Evolutionary conservation across 2,329 filamentous ascomycete genomes (phyloP), one percentile per base, ranked within the genome.

Genomic region (Arthroderma sp.): DNA sequence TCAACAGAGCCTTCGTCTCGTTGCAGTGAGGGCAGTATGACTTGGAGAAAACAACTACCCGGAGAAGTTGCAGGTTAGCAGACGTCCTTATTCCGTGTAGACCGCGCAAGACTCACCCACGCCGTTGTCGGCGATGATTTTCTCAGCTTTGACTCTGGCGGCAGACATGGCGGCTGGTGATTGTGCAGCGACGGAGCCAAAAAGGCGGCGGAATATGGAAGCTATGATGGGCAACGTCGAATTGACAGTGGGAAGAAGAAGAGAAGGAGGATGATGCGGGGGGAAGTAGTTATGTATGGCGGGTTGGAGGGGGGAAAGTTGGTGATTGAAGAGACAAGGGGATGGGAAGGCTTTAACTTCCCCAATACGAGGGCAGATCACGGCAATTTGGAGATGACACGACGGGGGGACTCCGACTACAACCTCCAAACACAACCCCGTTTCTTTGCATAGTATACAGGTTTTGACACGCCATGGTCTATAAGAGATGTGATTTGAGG

Each of bases 11-110:
- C 83, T 97, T 97, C 65, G 86, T 83, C 60, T 84, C 79, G 59
- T 76, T 79, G 81, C 91, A 97, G 81, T 95, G 94, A 11, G 91
- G 90, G 81, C 93, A 98, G 78, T 89, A 95, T 15, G 86, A 88
- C 79, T 98, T 98, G 75, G 86, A 91, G 81, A 98, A 98, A 71
- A 98, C 88, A 67, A 93, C 87, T 88, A 54, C 31, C n/a, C n/a
- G n/a, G n/a, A n/a, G 35, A 21, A n/a, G 8, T 31, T 13, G 21
- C 17, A 13, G 23, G 54, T 51, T 59, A 56, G 28, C 39, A 7
- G 28, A 4, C 21, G 15, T 47, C 41, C 25, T 4, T 25, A 25
- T 23, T 47, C 15, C 9, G 7, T n/a, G 9, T 25, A 31, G 23
- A 21, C 25, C n/a, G 11, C 25, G 6, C 6, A 44, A 44, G n/a